Evolutionary conservation across 2,329 filamentous ascomycete genomes (phyloP).

Genomic region (Pseudonectria foliicola): DNA sequence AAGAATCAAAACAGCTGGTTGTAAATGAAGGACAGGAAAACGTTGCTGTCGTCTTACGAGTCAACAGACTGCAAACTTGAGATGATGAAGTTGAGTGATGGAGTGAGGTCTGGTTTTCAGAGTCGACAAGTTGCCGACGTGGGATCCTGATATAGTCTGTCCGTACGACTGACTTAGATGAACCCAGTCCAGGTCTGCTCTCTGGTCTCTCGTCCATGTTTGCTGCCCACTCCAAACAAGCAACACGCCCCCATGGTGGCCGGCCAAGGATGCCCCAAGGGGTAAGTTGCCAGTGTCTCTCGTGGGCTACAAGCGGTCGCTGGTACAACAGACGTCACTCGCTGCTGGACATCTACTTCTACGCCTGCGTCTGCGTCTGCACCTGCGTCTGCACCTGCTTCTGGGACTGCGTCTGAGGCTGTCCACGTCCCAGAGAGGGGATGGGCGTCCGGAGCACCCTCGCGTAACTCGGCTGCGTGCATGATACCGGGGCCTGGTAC

Average conservation of each 20-base stretch:
- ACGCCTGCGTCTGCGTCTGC: slow-evolving; percentile 5
- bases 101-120: too few relatives aligned
- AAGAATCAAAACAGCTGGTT: too few relatives aligned
- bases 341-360: slow-evolving; percentile 4
- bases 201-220: slow-evolving; percentile 12
- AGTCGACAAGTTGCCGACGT: slow-evolving; percentile 11
- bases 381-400: background rate
- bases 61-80: too few relatives aligned
- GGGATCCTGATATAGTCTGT: slow-evolving; percentile 16
- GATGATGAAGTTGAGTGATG: slow-evolving; percentile 1
- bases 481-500: too few relatives aligned
- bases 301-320: slow-evolving; percentile 7
- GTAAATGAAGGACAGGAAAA: too few relatives aligned
- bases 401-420: background rate
- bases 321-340: slow-evolving; percentile 20
- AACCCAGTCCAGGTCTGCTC: slow-evolving; percentile 9
- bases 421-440: too few relatives aligned
- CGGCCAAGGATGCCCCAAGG: too few relatives aligned
- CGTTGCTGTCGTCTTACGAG: too few relatives aligned
- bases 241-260: too few relatives aligned
- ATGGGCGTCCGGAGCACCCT: too few relatives aligned
- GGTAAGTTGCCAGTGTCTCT: too few relatives aligned
- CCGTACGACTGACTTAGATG: slow-evolving; percentile 20
- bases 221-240: slow-evolving; percentile 3
- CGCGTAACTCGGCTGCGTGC: too few relatives aligned